Base-by-base conservation (phyloP, 2,329 filamentous ascomycete genomes). In the Fusarium falciforme region DNA sequence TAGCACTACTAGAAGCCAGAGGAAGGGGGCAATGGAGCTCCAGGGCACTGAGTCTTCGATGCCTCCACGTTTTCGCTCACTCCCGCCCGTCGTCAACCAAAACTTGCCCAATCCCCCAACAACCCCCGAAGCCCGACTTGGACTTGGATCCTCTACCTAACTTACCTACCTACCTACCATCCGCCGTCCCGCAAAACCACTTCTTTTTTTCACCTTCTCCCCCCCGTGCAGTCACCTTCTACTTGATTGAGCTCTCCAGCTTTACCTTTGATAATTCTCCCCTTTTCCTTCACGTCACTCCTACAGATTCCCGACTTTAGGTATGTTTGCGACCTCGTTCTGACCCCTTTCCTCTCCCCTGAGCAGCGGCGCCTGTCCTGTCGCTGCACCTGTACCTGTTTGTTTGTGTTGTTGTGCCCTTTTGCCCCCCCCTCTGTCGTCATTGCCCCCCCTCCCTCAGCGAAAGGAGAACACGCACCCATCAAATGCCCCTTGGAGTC, bases 381-480 rank as follows among this genome's bases (percentile, higher is more conserved):
- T 63, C 38, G 67, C 33, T 67, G 61, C 44, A 44, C 52, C 55
- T 69, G 64, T 38, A 27, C 33, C 47, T 69, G 58, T 60, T 64
- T 68, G 44, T 76, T 67, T 70, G 68, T 71, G 66, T 68, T 77
- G 68, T 77, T 78, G 70, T 73, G 74, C 71, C 79, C 78, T 78
- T 77, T 76, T 77, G 72, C 77, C 76, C 76, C 76, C 77, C 79
- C 80, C 80, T 80, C 82, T 83, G 80, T 84, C 83, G 82, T 84
- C 83, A 84, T 84, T 82, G 77, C 78, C 78, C 76, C 74, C 77
- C 78, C 72, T 77, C 42, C 42, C 68, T 70, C 60, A 68, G 67
- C 68, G 66, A 72, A 71, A 69, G 71, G 70, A 31, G 29, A 73
- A 71, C 75, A 76, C 75, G 71, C 76, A 76, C 67, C 70, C 65